A percentile compares a stretch with the other conserved stretches of the same genome.
phyloP scores from a whole-genome alignment of 352 stramenopile species.

The Pythium oligandrum region DNA sequence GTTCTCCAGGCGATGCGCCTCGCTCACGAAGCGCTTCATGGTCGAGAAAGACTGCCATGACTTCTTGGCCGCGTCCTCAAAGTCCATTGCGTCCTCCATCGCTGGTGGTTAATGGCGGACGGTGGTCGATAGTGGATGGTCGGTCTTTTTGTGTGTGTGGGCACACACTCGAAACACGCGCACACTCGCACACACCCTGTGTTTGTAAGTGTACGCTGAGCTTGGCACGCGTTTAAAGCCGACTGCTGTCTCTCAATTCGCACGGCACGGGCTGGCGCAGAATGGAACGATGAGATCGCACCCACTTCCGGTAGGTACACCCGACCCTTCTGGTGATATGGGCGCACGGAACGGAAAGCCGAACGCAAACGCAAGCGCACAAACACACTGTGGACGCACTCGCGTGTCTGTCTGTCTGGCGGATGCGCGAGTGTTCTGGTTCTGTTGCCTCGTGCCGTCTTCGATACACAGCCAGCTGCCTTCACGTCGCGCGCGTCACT shows the following conservation, averaged over 20 bases:
- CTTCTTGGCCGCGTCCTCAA: constrained; percentile 72
- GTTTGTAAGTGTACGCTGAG: too few relatives aligned
- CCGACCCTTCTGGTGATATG: too few relatives aligned
- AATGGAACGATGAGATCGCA: constrained; percentile 3
- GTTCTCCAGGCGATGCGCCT: constrained; percentile 77
- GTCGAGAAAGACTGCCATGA: constrained; percentile 86
- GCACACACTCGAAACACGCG: too few relatives aligned
- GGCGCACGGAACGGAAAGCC: not conserved
- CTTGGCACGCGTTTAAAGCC: too few relatives aligned
- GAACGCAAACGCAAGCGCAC: constrained; percentile 4
- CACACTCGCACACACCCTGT: too few relatives aligned
- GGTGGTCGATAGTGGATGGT: too few relatives aligned
- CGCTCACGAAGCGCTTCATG: constrained; percentile 82
- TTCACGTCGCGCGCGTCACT: constrained; percentile 21
- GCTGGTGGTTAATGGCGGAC: too few relatives aligned
- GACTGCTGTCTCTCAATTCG: too few relatives aligned
- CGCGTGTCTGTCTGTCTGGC: too few relatives aligned
- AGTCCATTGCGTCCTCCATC: constrained; percentile 44
- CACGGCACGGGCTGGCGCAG: not conserved
- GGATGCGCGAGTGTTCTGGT: too few relatives aligned
- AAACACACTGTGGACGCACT: constrained; percentile 7
- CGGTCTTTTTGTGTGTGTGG: too few relatives aligned
- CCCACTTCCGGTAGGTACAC: not conserved
- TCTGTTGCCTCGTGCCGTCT: too few relatives aligned
- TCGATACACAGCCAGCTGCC: constrained; percentile 4